Conservation (phyloP, 805 yeast species). For the Candida coquimbonensis region DNA sequence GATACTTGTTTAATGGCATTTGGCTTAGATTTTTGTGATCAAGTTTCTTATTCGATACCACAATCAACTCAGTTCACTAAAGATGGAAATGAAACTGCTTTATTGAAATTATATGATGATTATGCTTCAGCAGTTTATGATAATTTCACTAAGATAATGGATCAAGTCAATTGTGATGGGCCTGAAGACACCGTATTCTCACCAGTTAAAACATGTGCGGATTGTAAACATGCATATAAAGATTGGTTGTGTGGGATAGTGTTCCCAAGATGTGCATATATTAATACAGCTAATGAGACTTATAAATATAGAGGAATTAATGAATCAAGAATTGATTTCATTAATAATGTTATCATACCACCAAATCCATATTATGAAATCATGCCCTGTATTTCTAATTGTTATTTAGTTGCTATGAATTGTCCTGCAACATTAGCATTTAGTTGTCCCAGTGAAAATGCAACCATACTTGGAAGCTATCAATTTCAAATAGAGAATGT, state of each 20-base stretch:
- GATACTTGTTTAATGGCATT: conserved; percentile 67
- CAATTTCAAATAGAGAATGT: conserved; percentile 13
- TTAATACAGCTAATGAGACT: conserved; percentile 32
- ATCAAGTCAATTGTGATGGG: conserved; percentile 69
- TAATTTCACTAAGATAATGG: conserved; percentile 71
- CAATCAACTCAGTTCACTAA: conserved; percentile 29
- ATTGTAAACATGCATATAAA: conserved; percentile 66
- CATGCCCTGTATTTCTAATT: conserved; percentile 78
- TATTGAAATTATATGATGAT: conserved; percentile 52
- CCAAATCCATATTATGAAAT: conserved; percentile 63
- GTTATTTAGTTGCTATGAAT: conserved; percentile 70
- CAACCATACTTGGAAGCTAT: conserved; percentile 25
- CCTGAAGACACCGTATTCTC: conserved; percentile 62
- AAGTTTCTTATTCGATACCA: conserved; percentile 88
- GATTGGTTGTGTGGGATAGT: conserved; percentile 87
- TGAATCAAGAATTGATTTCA: conserved; percentile 52
- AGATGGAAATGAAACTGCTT: conserved; percentile 24
- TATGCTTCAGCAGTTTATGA: conserved; percentile 48
- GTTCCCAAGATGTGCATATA: conserved; percentile 73
- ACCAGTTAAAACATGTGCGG: conserved; percentile 63
- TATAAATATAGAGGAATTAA: conserved; percentile 40
- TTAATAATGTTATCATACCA: conserved; percentile 50
- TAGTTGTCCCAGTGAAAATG: conserved; percentile 49
- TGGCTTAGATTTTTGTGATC: conserved; percentile 67
- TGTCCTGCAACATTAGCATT: conserved; percentile 79